phyloP scores from a whole-genome alignment of 495 filamentous ascomycete species.

The Aspergillus conjunctus region DNA sequence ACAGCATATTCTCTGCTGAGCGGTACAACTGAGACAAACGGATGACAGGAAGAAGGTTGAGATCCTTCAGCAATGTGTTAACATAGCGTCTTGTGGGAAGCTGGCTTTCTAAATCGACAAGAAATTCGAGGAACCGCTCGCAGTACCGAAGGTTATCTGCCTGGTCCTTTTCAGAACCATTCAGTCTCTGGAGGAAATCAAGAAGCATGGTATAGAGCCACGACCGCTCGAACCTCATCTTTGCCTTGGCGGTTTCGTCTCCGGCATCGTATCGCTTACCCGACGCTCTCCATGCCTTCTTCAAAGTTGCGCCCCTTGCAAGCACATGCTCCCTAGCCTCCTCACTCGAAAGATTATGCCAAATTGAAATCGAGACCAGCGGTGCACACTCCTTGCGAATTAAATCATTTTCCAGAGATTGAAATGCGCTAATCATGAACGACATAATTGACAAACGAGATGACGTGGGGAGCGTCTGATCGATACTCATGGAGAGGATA shows the following conservation, averaged over 20 bases:
- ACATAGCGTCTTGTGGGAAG: constrained; percentile 92
- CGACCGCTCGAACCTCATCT: constrained; percentile 85
- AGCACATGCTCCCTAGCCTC: constrained; percentile 67
- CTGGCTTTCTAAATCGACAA: constrained; percentile 90
- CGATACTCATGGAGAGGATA: constrained; percentile 84
- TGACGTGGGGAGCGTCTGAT: constrained; percentile 66
- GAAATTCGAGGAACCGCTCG: constrained; percentile 87
- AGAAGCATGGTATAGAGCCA: constrained; percentile 90
- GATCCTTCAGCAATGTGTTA: constrained; percentile 86
- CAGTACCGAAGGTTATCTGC: constrained; percentile 78
- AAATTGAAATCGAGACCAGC: constrained; percentile 90
- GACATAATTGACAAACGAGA: constrained; percentile 79
- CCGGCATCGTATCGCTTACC: constrained; percentile 84
- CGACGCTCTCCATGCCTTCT: constrained; percentile 89
- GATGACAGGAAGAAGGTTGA: constrained; percentile 84
- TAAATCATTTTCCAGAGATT: constrained; percentile 86
- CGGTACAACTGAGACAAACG: constrained; percentile 77
- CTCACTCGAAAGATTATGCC: constrained; percentile 85
- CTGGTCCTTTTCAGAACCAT: constrained; percentile 52
- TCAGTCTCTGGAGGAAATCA: constrained; percentile 77
- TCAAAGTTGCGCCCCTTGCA: constrained; percentile 66
- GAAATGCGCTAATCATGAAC: constrained; percentile 89
- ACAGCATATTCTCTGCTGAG: constrained; percentile 69
- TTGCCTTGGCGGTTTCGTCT: constrained; percentile 75
- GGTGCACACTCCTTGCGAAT: constrained; percentile 96